phyloP scores from a whole-genome alignment of 495 filamentous ascomycete genomes.

The Xylaria cubensis region DNA sequence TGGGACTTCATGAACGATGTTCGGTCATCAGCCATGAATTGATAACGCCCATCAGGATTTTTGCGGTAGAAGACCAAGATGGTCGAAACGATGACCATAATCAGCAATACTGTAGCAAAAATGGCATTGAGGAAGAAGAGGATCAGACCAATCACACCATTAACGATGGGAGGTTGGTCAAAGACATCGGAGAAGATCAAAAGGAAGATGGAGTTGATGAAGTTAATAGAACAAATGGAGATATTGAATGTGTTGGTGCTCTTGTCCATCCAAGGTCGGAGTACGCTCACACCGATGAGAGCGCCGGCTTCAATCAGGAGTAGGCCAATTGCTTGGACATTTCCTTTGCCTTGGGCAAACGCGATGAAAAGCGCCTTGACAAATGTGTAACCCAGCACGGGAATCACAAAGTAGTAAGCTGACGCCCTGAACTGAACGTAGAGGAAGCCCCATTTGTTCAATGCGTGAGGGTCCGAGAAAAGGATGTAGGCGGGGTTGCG shows the following conservation, averaged over 20 bases:
- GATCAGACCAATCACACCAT: conserved; percentile 91
- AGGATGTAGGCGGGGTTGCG: conserved; percentile 97
- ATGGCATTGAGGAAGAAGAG: conserved; percentile 92
- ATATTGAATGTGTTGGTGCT: conserved; percentile 98
- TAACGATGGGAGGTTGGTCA: conserved; percentile 83
- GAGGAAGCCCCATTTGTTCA: conserved; percentile 99
- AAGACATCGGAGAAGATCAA: conserved; percentile 84
- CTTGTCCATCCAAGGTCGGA: conserved; percentile 99
- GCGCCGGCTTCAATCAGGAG: conserved; percentile 84
- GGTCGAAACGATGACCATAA: conserved; percentile 88
- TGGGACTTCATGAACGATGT: conserved; percentile 98
- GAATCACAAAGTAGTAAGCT: conserved; percentile 95
- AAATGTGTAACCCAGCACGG: conserved; percentile 77
- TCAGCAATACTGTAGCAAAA: conserved; percentile 82
- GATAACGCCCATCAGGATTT: conserved; percentile 95
- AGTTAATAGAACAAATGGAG: conserved; percentile 86
- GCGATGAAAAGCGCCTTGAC: conserved; percentile 92
- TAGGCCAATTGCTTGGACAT: conserved; percentile 82
- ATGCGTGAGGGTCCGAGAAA: conserved; percentile 87
- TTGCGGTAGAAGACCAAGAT: conserved; percentile 84
- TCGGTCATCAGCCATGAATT: conserved; percentile 95
- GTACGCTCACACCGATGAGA: conserved; percentile 77
- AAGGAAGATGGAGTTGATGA: conserved; percentile 87
- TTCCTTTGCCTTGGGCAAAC: conserved; percentile 75
- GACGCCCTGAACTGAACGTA: conserved; percentile 98